These are phyloP conservation scores for Debaryomycetaceae sp. DNA, from an alignment of 1,139 yeast genomes.

Conservation along the genomic window DNA sequence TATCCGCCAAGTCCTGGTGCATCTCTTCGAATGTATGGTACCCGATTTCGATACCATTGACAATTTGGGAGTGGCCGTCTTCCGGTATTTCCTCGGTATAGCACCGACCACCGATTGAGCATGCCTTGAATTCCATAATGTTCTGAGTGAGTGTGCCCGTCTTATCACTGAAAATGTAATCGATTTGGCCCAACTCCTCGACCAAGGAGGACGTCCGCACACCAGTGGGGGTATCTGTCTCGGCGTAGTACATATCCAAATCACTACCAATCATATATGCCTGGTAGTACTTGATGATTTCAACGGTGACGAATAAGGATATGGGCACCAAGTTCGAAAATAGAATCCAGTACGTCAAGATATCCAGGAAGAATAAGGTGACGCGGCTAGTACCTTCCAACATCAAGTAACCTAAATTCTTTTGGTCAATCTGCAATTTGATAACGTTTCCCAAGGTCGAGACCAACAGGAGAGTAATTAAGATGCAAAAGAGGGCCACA, in stretches of 20 bases:
- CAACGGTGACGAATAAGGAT: conserved; percentile 90
- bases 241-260: conserved; percentile 81
- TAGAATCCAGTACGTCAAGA: conserved; percentile 90
- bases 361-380: conserved; percentile 69
- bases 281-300: conserved; percentile 87
- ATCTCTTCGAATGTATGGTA: conserved; percentile 64
- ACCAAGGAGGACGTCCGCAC: conserved; percentile 92
- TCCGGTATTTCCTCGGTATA: conserved; percentile 88
- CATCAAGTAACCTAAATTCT: conserved; percentile 50
- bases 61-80: conserved; percentile 60
- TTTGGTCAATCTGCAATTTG: conserved; percentile 45
- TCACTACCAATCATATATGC: conserved; percentile 92
- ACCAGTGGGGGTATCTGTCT: conserved; percentile 86
- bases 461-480: conserved; percentile 63
- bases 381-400: conserved; percentile 62
- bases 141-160: conserved; percentile 94
- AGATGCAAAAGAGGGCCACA: conserved; percentile 71
- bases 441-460: conserved; percentile 86
- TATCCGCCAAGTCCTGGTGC: conserved; percentile 36
- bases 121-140: conserved; percentile 92
- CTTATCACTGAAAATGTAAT: conserved; percentile 89
- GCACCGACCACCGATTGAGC: conserved; percentile 87
- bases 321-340: conserved; percentile 95
- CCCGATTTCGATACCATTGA: conserved; percentile 77
- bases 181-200: conserved; percentile 94